Percentiles rank a stretch among this genome's conserved stretches.
phyloP scores from a whole-genome alignment of 2,329 filamentous ascomycete genomes.

The Fusarium nematophilum region DNA sequence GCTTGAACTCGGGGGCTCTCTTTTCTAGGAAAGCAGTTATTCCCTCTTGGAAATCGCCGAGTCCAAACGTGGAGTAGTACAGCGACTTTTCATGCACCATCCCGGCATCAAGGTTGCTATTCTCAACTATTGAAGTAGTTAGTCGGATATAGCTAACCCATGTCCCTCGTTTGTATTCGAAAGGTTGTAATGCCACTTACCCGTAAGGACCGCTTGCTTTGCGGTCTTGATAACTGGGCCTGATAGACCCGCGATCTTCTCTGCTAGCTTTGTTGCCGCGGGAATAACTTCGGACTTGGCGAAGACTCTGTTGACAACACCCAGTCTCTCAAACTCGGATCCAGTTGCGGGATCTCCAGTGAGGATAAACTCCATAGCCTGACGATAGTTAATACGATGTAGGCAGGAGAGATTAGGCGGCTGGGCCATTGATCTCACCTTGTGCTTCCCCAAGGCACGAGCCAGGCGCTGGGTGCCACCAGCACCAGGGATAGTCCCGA shows the following conservation, averaged over 20 bases:
- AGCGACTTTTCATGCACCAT: slow-evolving; percentile 32
- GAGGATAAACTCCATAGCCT: slow-evolving; percentile 34
- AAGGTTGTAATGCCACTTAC: not conserved
- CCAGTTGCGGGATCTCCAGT: slow-evolving; percentile 32
- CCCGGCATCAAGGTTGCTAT: slow-evolving; percentile 15
- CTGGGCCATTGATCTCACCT: too few species aligned
- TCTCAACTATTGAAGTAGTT: slow-evolving; percentile 17
- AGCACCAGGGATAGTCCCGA: slow-evolving; percentile 49
- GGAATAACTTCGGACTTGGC: slow-evolving; percentile 21
- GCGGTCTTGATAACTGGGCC: slow-evolving; percentile 24
- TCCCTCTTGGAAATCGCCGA: slow-evolving; percentile 30
- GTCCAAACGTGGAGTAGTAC: slow-evolving; percentile 30
- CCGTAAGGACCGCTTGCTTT: slow-evolving; percentile 32
- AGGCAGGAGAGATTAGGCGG: not conserved
- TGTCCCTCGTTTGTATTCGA: too few species aligned
- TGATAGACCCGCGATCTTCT: slow-evolving; percentile 26
- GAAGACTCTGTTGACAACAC: slow-evolving; percentile 31
- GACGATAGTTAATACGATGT: not conserved
- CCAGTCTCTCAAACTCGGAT: slow-evolving; percentile 26
- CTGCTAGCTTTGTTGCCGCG: slow-evolving; percentile 15
- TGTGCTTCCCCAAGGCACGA: slow-evolving; percentile 47
- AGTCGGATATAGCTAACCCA: not conserved
- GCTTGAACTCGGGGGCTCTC: slow-evolving; percentile 16
- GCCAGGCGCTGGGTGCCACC: slow-evolving; percentile 50
- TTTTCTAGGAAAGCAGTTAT: slow-evolving; percentile 28